These are phyloP conservation scores for Babesia gibsoni DNA, from an alignment of 169 alveolate species.

Conservation along the genomic window DNA sequence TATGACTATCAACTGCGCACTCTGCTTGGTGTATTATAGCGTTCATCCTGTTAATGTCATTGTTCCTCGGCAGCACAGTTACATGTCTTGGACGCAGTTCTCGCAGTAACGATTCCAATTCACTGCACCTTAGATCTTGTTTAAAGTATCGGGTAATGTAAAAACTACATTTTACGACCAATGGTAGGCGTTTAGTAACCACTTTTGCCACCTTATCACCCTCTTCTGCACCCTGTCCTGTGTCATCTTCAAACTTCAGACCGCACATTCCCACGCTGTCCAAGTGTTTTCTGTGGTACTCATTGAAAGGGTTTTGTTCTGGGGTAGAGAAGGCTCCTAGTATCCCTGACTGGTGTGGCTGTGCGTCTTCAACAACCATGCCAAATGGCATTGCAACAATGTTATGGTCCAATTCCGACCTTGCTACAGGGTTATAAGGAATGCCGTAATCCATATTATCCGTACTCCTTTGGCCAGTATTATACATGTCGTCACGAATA, in stretches of 20 bases:
- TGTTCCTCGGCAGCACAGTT: neutral
- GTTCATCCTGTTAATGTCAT: neutral
- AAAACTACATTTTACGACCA: constrained; percentile 15
- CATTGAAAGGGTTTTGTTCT: constrained; percentile 13
- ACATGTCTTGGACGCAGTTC: constrained; percentile 26
- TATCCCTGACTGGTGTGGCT: neutral
- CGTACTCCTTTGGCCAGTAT: neutral
- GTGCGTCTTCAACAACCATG: neutral
- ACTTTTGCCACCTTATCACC: neutral
- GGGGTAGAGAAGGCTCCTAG: neutral
- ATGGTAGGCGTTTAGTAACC: constrained; percentile 22
- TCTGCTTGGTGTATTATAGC: too few species aligned
- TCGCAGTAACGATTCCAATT: constrained; percentile 24
- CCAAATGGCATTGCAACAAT: neutral
- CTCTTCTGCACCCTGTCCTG: neutral
- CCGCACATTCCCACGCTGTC: neutral
- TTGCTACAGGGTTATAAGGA: neutral
- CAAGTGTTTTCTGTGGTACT: constrained; percentile 33
- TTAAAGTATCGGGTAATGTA: constrained; percentile 21
- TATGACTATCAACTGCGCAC: too few species aligned
- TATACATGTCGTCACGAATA: constrained; percentile 13
- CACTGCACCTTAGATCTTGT: neutral
- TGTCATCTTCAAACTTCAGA: constrained; percentile 14
- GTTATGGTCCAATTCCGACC: constrained; percentile 6
- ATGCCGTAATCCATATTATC: constrained; percentile 15